A percentile compares a stretch with the other conserved stretches of the same genome.
Evolutionary conservation across 1,139 yeast genomes (phyloP).

Genomic region (Torulaspora pretoriensis): DNA sequence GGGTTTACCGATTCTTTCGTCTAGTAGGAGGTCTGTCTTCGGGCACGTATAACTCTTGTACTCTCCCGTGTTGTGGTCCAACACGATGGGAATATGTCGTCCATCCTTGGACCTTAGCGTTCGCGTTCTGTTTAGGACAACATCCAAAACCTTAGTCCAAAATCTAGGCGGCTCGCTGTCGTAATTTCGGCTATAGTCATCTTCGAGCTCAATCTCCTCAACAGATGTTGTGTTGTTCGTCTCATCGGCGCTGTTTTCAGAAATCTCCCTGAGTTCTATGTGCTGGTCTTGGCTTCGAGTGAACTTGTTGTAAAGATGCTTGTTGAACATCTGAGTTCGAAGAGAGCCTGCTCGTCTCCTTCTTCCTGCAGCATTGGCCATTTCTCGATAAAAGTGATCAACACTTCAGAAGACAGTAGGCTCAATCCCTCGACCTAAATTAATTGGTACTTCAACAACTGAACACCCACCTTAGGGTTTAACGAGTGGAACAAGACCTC

Average conservation of each 20-base stretch:
- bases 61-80: constrained; percentile 36
- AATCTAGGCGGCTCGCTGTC: constrained; percentile 19
- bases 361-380: constrained; percentile 25
- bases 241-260: constrained; percentile 12
- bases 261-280: constrained; percentile 33
- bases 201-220: constrained; percentile 14
- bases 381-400: constrained; percentile 1
- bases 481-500: neutral
- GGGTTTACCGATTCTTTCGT: constrained; percentile 59
- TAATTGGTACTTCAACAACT: neutral
- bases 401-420: neutral
- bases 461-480: neutral
- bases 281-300: constrained; percentile 18
- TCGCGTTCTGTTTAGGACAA: constrained; percentile 34
- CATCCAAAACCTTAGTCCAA: constrained; percentile 28
- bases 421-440: neutral
- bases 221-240: constrained; percentile 14
- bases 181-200: constrained; percentile 16
- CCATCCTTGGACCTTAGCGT: constrained; percentile 53
- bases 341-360: constrained; percentile 71
- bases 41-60: constrained; percentile 20
- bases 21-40: constrained; percentile 43
- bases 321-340: constrained; percentile 68
- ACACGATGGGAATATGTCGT: constrained; percentile 63
- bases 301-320: constrained; percentile 36